Base-by-base conservation (phyloP, 2,329 filamentous ascomycete genomes). In the Lecanicillium sp. region DNA sequence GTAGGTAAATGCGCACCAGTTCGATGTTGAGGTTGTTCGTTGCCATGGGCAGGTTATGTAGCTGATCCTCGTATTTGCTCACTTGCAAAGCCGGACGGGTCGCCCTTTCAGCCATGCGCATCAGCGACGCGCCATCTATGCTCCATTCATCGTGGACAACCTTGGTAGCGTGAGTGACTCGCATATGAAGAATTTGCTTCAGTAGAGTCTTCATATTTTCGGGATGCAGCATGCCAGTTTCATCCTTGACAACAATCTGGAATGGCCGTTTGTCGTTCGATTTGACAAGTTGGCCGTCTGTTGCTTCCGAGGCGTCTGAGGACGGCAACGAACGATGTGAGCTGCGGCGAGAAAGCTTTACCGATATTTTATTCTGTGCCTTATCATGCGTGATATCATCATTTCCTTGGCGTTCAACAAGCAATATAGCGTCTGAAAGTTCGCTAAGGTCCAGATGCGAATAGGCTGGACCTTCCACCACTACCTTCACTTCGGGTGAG, bases 1-100 rank as follows among this genome's bases (percentile, higher is more conserved):
- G 66, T 22, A 71, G 50, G 34, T 70, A 71, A 74, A 39, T n/a
- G 35, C 64, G 58, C 14, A 71, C 56, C n/a, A 74, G 58, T 39
- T 73, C 69, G 27, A 61, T 60, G 38, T 71, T 68, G 35, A 66
- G 54, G 35, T 56, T 57, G 13, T 64, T 67, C 9, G 61, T 58
- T 4, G 52, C 57, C 49, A 68, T 61, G 4, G 67, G 65, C 14
- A 70, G 49, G 18, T 60, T 59, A 8, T 59, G 50, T 20, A 69
- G 43, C 19, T 65, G 62, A 28, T 64, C 59, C 22, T 57, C 51
- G 3, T 52, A 48, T 17, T 41, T 49, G 36, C 46, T 57, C 17
- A 54, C 46, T 12, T 50, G 52, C 9, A 35, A 33, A 20, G 48
- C 37, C 8, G 49, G 53, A 12, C 46, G 45, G 7, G 39, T 40